A percentile compares a stretch with the other conserved stretches of the same genome.
Conservation (phyloP, 305 asterid genomes). For the Plantago coronopus region DNA sequence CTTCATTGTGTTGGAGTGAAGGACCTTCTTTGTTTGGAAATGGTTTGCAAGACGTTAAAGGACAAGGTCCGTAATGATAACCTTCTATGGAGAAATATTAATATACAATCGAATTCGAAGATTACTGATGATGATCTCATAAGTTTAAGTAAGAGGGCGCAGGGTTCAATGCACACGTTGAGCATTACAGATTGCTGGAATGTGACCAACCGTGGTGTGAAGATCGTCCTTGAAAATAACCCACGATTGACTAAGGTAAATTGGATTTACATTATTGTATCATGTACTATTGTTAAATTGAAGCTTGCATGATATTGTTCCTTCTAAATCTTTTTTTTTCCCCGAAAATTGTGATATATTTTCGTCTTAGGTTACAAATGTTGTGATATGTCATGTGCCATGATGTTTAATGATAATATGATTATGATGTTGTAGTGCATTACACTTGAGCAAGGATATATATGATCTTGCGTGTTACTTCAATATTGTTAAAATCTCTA, state of each 20-base stretch:
- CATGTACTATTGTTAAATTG: neutral
- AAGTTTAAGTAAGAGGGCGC: constrained; percentile 57
- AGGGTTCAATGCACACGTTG: constrained; percentile 57
- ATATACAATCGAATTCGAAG: constrained; percentile 36
- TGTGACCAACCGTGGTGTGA: constrained; percentile 52
- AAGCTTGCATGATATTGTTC: neutral
- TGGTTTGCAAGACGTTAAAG: constrained; percentile 61
- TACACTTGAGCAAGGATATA: no score
- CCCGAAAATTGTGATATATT: neutral
- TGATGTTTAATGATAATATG: neutral
- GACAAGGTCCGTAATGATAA: constrained; percentile 59
- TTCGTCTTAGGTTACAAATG: no score
- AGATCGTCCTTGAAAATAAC: constrained; percentile 51
- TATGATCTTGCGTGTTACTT: no score
- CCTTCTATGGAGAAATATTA: constrained; percentile 61
- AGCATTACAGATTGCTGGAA: constrained; percentile 50
- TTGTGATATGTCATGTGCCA: neutral
- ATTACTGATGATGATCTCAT: constrained; percentile 57
- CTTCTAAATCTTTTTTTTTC: neutral
- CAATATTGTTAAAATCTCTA: no score
- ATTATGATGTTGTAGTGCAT: neutral
- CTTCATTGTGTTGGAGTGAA: constrained; percentile 48
- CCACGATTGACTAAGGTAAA: constrained; percentile 44
- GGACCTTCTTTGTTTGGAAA: constrained; percentile 66
- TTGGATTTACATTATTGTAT: neutral